Percentiles rank a stretch among this genome's conserved stretches.
Conservation (phyloP, 208 protist species). For the Trypanosoma caninum region DNA sequence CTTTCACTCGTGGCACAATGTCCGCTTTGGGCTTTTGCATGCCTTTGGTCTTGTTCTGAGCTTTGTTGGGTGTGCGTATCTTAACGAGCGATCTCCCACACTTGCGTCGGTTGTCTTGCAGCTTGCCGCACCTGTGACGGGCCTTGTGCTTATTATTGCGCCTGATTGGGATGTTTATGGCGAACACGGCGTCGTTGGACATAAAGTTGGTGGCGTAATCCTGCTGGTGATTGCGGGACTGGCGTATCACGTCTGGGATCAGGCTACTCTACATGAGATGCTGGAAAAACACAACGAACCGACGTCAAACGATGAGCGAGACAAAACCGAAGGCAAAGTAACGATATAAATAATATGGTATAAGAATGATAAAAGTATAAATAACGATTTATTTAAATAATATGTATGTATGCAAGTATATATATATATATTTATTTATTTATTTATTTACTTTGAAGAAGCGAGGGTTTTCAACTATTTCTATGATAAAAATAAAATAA, state of each 20-base stretch:
- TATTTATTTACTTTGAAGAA: neutral
- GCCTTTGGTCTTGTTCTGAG: conserved; percentile 74
- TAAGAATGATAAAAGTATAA: too few species aligned
- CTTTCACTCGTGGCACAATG: conserved; percentile 57
- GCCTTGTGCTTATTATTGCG: conserved; percentile 65
- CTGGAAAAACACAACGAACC: neutral
- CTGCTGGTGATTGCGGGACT: conserved; percentile 55
- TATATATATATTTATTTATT: neutral
- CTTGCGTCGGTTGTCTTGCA: conserved; percentile 81
- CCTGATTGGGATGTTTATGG: conserved; percentile 80
- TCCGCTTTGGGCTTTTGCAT: conserved; percentile 64
- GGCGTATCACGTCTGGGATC: conserved; percentile 80
- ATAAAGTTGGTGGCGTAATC: conserved; percentile 71
- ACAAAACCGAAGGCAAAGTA: too few species aligned
- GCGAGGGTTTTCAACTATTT: neutral
- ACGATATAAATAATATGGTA: too few species aligned
- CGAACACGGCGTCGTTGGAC: conserved; percentile 45
- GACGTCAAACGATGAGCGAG: too few species aligned
- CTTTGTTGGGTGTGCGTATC: conserved; percentile 76
- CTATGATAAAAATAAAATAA: conserved; percentile 3
- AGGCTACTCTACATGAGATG: conserved; percentile 41
- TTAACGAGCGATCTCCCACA: conserved; percentile 81
- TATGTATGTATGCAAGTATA: neutral
- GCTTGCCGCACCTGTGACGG: conserved; percentile 70
- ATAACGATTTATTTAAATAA: too few species aligned